A percentile compares a stretch with the other conserved stretches of the same genome.
Evolutionary conservation across 805 yeast species (phyloP).

Genomic region (Yarrowia hollandica): DNA sequence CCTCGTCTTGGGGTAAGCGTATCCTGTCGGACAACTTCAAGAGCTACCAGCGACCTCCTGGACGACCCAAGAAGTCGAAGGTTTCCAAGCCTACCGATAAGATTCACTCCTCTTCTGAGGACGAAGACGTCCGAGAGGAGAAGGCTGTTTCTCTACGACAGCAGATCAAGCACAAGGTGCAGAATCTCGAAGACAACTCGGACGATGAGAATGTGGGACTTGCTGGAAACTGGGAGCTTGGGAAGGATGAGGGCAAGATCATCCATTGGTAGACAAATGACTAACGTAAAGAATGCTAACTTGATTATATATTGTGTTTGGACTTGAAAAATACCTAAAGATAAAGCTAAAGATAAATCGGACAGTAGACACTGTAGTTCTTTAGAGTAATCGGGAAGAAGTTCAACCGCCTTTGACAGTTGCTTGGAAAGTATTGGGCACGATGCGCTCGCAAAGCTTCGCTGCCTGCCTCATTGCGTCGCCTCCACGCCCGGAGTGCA

Average conservation of each 20-base stretch:
- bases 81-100: background rate
- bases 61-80: constrained; percentile 1
- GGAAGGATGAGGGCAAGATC: constrained; percentile 25
- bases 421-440: background rate
- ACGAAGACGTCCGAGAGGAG: constrained; percentile 9
- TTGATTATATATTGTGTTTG: background rate
- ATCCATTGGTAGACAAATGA: constrained; percentile 12
- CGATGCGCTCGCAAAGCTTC: background rate
- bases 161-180: constrained; percentile 22
- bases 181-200: constrained; percentile 14
- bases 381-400: background rate
- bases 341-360: background rate
- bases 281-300: constrained; percentile 27
- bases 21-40: constrained; percentile 38
- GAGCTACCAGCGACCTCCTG: constrained; percentile 23
- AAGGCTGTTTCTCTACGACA: constrained; percentile 8
- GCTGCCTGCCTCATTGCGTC: background rate
- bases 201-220: constrained; percentile 22
- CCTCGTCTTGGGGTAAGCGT: constrained; percentile 87
- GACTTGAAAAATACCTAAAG: background rate
- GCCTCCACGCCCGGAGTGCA: background rate
- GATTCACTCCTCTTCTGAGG: constrained; percentile 10
- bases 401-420: background rate
- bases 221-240: constrained; percentile 28
- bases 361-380: background rate